Percentiles rank a stretch among this genome's conserved stretches.
phyloP scores from a whole-genome alignment of 2,329 filamentous ascomycete genomes.

The Hirsutella thompsonii region DNA sequence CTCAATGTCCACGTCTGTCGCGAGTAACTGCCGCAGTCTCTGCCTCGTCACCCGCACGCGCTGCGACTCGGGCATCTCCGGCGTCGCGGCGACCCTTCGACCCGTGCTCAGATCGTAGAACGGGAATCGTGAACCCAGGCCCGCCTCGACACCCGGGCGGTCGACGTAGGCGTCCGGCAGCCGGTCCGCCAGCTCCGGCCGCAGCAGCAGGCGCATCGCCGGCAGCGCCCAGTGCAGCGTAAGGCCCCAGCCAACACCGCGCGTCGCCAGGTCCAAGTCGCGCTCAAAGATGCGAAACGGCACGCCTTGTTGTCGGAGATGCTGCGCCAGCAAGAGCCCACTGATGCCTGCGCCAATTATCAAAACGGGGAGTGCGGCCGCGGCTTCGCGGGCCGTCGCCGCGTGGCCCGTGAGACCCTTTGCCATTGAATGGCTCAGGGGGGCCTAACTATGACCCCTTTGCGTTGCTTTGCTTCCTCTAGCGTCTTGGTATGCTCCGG shows the following conservation, averaged over 20 bases:
- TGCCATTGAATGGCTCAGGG: too few relatives aligned
- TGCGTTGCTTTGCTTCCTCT: too few relatives aligned
- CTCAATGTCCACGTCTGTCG: conserved; percentile 31
- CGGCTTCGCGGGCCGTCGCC: too few relatives aligned
- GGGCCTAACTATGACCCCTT: too few relatives aligned
- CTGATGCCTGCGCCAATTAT: conserved; percentile 25
- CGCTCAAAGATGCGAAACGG: conserved; percentile 39
- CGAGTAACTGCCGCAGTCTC: conserved; percentile 30
- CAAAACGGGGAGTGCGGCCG: conserved; percentile 12
- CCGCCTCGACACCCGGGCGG: conserved; percentile 30
- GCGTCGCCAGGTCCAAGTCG: conserved; percentile 30
- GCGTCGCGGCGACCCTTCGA: conserved; percentile 25
- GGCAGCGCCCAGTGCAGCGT: conserved; percentile 51
- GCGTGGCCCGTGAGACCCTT: too few relatives aligned
- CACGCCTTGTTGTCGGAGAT: conserved; percentile 17
- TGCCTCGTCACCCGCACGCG: conserved; percentile 35
- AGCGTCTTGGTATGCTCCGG: too few relatives aligned
- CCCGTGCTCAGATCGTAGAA: conserved; percentile 43
- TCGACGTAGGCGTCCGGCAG: conserved; percentile 41
- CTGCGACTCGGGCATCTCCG: conserved; percentile 27
- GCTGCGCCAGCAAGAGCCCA: conserved; percentile 23
- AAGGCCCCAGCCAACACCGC: conserved; percentile 46
- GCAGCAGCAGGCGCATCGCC: conserved; percentile 36
- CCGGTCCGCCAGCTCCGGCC: conserved; percentile 27
- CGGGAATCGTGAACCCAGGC: conserved; percentile 34